Evolutionary conservation across 2,329 filamentous ascomycete species (phyloP).

Genomic region (Penicillium sclerotigenum): DNA sequence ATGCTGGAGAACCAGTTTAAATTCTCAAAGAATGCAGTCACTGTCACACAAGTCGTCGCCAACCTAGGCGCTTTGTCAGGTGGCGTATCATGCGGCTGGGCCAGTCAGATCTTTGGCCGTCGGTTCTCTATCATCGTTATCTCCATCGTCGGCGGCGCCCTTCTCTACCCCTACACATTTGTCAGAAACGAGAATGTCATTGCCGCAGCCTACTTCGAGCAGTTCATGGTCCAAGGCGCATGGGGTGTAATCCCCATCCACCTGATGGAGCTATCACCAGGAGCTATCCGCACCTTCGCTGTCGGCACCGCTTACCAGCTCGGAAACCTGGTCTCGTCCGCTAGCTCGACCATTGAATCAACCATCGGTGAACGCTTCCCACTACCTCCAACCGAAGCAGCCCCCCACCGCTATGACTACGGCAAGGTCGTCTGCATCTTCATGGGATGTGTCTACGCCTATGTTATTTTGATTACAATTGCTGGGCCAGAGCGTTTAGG

Average conservation of each 20-base stretch:
- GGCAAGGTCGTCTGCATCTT: constrained; percentile 87
- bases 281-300: constrained; percentile 59
- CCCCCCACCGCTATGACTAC: constrained; percentile 63
- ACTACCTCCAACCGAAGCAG: constrained; percentile 55
- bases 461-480: constrained; percentile 52
- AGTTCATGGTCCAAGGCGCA: constrained; percentile 73
- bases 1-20: constrained; percentile 58
- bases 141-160: constrained; percentile 64
- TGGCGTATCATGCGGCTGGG: constrained; percentile 65
- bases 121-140: constrained; percentile 66
- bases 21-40: constrained; percentile 58
- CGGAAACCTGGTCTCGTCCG: constrained; percentile 59
- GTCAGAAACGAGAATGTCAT: constrained; percentile 61
- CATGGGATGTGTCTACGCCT: constrained; percentile 76
- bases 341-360: constrained; percentile 71
- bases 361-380: constrained; percentile 73
- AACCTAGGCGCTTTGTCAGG: constrained; percentile 69
- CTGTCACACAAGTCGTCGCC: constrained; percentile 68
- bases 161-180: constrained; percentile 82
- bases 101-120: constrained; percentile 66
- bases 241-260: constrained; percentile 73
- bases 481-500: constrained; percentile 50
- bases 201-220: constrained; percentile 79
- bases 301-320: constrained; percentile 64
- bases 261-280: constrained; percentile 62